These are phyloP conservation scores for Margaritispora aquatica DNA, from an alignment of 495 filamentous ascomycete genomes.

Conservation along the genomic window DNA sequence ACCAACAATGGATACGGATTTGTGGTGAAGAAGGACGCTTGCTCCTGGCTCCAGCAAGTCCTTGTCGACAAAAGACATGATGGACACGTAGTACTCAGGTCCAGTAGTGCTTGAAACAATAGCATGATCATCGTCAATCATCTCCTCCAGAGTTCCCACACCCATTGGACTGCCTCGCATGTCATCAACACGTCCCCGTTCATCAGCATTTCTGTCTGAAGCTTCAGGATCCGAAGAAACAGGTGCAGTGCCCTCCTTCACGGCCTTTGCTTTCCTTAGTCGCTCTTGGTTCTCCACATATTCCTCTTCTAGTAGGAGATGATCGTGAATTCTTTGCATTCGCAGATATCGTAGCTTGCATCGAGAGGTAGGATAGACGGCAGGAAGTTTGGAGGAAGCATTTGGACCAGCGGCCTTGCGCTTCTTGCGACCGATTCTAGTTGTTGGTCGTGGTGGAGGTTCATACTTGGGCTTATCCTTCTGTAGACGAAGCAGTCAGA, in stretches of 20 bases:
- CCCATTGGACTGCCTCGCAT: conserved; percentile 99
- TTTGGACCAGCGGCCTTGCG: conserved; percentile 87
- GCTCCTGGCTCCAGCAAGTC: conserved; percentile 95
- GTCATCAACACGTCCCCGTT: conserved; percentile 93
- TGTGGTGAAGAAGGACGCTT: conserved; percentile 93
- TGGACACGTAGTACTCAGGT: conserved; percentile 98
- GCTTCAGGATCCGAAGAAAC: conserved; percentile 52
- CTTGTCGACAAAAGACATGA: conserved; percentile 99
- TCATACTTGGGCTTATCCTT: conserved; percentile 99
- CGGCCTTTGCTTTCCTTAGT: conserved; percentile 81
- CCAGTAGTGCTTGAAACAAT: conserved; percentile 97
- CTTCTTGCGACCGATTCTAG: conserved; percentile 97
- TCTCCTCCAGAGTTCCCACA: conserved; percentile 93
- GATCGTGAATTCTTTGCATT: conserved; percentile 98
- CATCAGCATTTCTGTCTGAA: conserved; percentile 82
- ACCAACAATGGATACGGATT: conserved; percentile 95
- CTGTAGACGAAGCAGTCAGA: conserved; percentile 34
- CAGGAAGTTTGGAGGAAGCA: conserved; percentile 88
- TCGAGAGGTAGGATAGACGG: conserved; percentile 88
- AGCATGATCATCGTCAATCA: conserved; percentile 99
- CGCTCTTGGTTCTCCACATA: conserved; percentile 99
- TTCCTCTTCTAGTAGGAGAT: conserved; percentile 93
- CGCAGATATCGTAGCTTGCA: conserved; percentile 95
- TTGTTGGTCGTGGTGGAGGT: conserved; percentile 92
- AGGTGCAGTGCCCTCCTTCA: conserved; percentile 57